A percentile compares a stretch with the other conserved stretches of the same genome.
These are phyloP conservation scores for Malassezia psittaci DNA, from an alignment of 1,284 basidiomycete species.

Conservation along the genomic window DNA sequence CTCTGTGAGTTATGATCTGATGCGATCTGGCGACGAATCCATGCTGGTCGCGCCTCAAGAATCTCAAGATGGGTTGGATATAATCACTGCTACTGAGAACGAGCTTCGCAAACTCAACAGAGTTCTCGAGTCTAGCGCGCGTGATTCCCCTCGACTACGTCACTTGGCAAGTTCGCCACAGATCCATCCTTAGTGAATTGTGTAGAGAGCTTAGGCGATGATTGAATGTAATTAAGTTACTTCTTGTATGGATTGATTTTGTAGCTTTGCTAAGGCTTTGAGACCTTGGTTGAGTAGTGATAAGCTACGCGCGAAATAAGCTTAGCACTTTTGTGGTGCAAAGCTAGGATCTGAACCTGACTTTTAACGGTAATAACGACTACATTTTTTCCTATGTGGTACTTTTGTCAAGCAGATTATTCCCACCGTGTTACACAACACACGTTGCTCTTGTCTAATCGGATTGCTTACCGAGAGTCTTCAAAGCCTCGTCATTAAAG, in stretches of 20 bases:
- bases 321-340: no score
- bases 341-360: no score
- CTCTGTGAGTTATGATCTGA: neutral
- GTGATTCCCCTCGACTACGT: neutral
- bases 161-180: no score
- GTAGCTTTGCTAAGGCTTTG: no score
- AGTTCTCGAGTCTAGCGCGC: neutral
- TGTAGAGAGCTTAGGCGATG: no score
- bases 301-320: neutral
- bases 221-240: no score
- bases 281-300: neutral
- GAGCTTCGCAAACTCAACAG: constrained; percentile 1
- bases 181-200: no score
- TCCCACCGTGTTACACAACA: no score
- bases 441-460: neutral
- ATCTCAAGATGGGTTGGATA: neutral
- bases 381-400: no score
- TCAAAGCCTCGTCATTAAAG: constrained; percentile 34
- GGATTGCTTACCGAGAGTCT: constrained; percentile 21
- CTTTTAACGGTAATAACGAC: no score
- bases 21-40: neutral
- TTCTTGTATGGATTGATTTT: no score
- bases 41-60: neutral
- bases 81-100: constrained; percentile 1
- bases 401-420: no score